A percentile compares a stretch with the other conserved stretches of the same genome.
Evolutionary conservation across 2,329 filamentous ascomycete species (phyloP).

Genomic region (Neoascochyta sp.): DNA sequence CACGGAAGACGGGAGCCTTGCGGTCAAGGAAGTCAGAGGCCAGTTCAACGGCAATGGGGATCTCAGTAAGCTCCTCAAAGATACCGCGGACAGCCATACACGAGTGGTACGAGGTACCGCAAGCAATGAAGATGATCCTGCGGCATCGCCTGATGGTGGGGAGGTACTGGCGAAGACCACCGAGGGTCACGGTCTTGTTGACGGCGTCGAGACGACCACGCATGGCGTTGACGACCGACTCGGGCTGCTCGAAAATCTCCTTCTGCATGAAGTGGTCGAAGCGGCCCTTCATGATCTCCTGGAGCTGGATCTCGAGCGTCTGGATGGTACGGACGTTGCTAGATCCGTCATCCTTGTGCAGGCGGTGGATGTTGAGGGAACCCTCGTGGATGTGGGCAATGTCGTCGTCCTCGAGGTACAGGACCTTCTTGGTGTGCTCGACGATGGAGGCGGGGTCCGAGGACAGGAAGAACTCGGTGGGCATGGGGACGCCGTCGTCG

Average conservation of each 20-base stretch:
- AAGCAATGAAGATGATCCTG: slow-evolving; percentile 98
- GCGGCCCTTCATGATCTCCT: slow-evolving; percentile 99
- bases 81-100: slow-evolving; percentile 99
- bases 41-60: slow-evolving; percentile 93
- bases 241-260: slow-evolving; percentile 99
- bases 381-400: slow-evolving; percentile 99
- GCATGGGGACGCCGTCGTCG: slow-evolving; percentile 95
- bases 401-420: slow-evolving; percentile 99
- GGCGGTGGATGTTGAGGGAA: slow-evolving; percentile 96
- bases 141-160: slow-evolving; percentile 93
- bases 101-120: slow-evolving; percentile 96
- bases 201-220: slow-evolving; percentile 91
- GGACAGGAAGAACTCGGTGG: slow-evolving; percentile 98
- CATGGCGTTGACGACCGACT: slow-evolving; percentile 99
- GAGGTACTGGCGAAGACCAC: slow-evolving; percentile 94
- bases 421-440: slow-evolving; percentile 99
- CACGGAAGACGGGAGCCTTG: slow-evolving; percentile 95
- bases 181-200: slow-evolving; percentile 93
- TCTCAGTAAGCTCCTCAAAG: slow-evolving; percentile 97
- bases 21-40: slow-evolving; percentile 98
- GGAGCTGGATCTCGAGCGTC: slow-evolving; percentile 96
- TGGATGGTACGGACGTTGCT: slow-evolving; percentile 98
- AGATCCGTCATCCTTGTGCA: slow-evolving; percentile 93
- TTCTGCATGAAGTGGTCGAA: slow-evolving; percentile 99
- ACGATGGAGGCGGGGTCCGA: slow-evolving; percentile 98